phyloP scores from a whole-genome alignment of 257 asterid genomes.

The Solanum commersonii region DNA sequence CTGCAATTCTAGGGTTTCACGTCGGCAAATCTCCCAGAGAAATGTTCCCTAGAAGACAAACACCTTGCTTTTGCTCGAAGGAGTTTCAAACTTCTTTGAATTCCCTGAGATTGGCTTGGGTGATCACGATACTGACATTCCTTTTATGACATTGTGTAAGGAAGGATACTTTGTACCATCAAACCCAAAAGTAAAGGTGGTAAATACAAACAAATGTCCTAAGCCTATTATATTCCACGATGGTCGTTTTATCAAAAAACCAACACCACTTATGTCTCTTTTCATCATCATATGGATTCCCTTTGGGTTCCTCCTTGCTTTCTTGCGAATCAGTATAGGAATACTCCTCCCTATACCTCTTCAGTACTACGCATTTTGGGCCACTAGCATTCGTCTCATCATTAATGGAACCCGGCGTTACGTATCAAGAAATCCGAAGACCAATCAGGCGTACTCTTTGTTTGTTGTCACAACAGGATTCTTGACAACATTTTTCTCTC shows the following conservation, averaged over 20 bases:
- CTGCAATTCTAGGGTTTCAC: no score
- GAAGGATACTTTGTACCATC: not conserved
- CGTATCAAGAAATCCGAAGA: not conserved
- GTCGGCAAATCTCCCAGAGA: no score
- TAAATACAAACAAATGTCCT: not conserved
- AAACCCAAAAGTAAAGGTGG: not conserved
- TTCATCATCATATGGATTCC: slow-evolving; percentile 27
- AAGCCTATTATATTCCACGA: slow-evolving; percentile 31
- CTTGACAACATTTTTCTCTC: slow-evolving; percentile 10
- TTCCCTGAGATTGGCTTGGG: no score
- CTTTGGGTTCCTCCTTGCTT: slow-evolving; percentile 9
- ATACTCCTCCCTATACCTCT: not conserved
- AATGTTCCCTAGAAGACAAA: no score
- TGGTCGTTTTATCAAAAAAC: slow-evolving; percentile 24
- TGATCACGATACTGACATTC: not conserved
- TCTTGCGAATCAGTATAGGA: not conserved
- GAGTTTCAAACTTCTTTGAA: no score
- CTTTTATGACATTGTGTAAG: slow-evolving; percentile 24
- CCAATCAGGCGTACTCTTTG: slow-evolving; percentile 6
- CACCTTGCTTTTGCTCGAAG: no score
- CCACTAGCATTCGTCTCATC: not conserved
- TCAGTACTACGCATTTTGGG: not conserved
- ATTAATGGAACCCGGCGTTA: slow-evolving; percentile 8
- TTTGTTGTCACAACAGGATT: slow-evolving; percentile 15
- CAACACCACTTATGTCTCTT: slow-evolving; percentile 18